Base-by-base conservation (phyloP, 202 grass and related monocot species). In the Schoenoplectus tabernaemontani region DNA sequence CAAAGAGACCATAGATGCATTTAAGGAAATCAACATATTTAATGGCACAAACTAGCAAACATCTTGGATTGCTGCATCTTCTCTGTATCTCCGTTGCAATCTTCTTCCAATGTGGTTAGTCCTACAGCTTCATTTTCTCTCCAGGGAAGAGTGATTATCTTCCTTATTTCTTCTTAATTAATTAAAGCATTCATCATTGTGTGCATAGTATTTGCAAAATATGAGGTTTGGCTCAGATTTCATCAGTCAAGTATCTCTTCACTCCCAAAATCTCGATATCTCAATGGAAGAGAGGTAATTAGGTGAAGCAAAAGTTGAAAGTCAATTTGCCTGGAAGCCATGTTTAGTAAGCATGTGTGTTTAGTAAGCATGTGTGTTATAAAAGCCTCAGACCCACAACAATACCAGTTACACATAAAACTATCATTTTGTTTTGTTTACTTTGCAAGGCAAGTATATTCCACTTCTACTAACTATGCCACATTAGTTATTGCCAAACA, bases 51-150 rank as follows among this genome's bases (percentile, higher is more conserved):
- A 64, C 30, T 59, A 66, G 6, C 9, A 76, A 10, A 33, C 77
- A 2, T 82, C 13, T 60, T 11, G 24, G 62, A 20, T 75, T 42
- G 2, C 5, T n/a, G 0, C 77, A 51, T 11, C 73, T 87, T 53
- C 47, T 88, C 50, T 41, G 71, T 23, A 3, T 86, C 80, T 74
- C 88, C 1, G 4, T 51, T 16, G 36, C 79, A 0, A 38, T 69
- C 30, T 69, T 68, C 26, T 83, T 85, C 59, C 87, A 84, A 72
- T 92, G 93, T 13, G 71, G 91, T 90, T 74, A 42, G 4, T 83
- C 43, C 36, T 59, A 60, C 50, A 64, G 26, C 33, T 24, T 44
- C 15, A 2, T 44, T 56, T 16, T 64, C 26, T 30, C 63, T 80
- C 32, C 34, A 24, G 28, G 39, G 65, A 23, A 69, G 7, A 38